phyloP scores from a whole-genome alignment of 164 flowering plant species.

The Chimonanthus praecox region DNA sequence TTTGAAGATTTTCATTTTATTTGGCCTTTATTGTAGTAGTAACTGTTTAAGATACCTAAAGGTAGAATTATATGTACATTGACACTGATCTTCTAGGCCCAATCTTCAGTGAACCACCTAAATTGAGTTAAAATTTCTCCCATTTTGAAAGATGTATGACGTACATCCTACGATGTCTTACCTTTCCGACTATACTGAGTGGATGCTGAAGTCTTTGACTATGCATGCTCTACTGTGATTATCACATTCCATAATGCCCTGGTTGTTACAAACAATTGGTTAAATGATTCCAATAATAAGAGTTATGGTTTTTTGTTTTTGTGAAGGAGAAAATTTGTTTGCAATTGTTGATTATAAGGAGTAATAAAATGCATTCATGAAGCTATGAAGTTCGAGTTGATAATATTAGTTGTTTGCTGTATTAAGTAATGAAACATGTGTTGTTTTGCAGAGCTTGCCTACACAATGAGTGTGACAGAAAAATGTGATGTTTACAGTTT shows the following conservation, averaged over 20 bases:
- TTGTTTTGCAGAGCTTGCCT: constrained; percentile 5
- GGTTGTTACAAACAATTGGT: too few relatives aligned
- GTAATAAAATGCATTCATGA: neutral
- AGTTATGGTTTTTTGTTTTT: too few relatives aligned
- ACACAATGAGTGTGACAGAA: constrained; percentile 8
- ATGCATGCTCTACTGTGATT: neutral
- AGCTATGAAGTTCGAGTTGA: neutral
- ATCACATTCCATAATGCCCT: neutral
- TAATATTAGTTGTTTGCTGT: neutral
- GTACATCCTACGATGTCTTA: neutral
- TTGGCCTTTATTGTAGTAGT: neutral
- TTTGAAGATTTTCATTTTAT: neutral
- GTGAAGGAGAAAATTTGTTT: neutral
- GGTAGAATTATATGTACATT: neutral
- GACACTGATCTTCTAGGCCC: neutral
- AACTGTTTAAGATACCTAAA: neutral
- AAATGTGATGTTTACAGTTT: constrained; percentile 12
- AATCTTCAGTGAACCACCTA: too few relatives aligned
- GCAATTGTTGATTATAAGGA: neutral
- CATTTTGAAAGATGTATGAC: too few relatives aligned
- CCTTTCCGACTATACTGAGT: neutral
- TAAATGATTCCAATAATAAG: neutral
- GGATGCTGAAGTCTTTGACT: neutral
- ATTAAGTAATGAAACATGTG: neutral
- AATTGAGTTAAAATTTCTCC: neutral